Percentiles rank a stretch among this genome's conserved stretches.
Conservation (phyloP, 148 eudicot genomes). For the Polygonum maritimum region DNA sequence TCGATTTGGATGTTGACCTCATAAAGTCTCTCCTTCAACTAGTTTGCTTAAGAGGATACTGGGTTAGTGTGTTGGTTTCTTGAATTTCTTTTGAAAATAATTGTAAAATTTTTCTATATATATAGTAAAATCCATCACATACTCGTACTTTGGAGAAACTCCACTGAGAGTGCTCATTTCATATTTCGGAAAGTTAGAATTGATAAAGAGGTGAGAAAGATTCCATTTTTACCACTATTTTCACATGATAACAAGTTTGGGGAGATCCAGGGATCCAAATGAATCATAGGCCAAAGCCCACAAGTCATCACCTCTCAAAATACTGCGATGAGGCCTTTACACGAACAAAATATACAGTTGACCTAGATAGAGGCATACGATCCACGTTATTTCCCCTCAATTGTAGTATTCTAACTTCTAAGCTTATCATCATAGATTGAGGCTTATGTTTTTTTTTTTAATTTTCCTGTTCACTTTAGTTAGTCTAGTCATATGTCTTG, state of each 20-base stretch:
- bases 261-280: slow-evolving; percentile 4
- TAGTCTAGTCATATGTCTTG: not conserved
- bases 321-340: too few relatives aligned
- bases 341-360: too few relatives aligned
- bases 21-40: not conserved
- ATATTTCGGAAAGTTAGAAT: not conserved
- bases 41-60: not conserved
- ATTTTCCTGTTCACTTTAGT: not conserved
- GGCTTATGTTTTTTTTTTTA: not conserved
- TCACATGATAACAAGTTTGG: not conserved
- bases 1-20: not conserved
- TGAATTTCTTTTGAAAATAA: not conserved
- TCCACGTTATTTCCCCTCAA: too few relatives aligned
- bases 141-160: not conserved
- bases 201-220: not conserved
- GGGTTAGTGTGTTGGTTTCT: not conserved
- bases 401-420: too few relatives aligned
- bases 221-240: not conserved
- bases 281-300: not conserved
- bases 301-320: not conserved
- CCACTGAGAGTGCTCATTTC: not conserved
- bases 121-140: not conserved
- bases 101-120: not conserved
- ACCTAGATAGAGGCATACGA: too few relatives aligned
- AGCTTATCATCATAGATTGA: not conserved